Evolutionary conservation across 805 yeast genomes (phyloP).

Genomic region (Saturnispora mendoncae): DNA sequence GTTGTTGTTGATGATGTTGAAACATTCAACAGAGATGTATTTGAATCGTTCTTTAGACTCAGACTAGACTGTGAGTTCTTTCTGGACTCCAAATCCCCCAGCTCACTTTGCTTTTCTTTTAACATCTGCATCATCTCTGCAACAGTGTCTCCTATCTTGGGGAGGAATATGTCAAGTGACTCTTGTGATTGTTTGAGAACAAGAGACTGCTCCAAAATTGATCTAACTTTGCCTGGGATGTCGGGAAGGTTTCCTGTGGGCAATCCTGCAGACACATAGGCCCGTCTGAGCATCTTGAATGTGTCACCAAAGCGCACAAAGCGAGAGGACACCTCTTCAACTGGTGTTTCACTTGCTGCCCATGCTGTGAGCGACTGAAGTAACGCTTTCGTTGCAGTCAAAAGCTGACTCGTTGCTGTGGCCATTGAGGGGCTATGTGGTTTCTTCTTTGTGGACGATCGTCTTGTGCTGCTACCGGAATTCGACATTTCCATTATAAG

Average conservation of each 20-base stretch:
- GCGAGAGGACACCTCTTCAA: slow-evolving; percentile 77
- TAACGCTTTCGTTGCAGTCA: slow-evolving; percentile 82
- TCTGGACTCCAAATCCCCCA: slow-evolving; percentile 13
- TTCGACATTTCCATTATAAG: slow-evolving; percentile 1
- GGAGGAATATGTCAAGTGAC: slow-evolving; percentile 70
- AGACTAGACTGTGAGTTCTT: slow-evolving; percentile 5
- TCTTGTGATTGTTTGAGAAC: slow-evolving; percentile 80
- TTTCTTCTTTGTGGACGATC: slow-evolving; percentile 6
- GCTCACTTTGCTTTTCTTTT: slow-evolving; percentile 63
- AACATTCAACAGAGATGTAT: neutral
- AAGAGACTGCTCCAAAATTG: slow-evolving; percentile 76
- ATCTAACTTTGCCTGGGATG: slow-evolving; percentile 75
- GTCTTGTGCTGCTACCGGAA: slow-evolving; percentile 5
- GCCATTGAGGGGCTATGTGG: slow-evolving; percentile 53
- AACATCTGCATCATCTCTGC: slow-evolving; percentile 70
- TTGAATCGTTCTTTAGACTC: neutral
- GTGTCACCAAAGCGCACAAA: slow-evolving; percentile 92
- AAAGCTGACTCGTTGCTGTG: slow-evolving; percentile 46
- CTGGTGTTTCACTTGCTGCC: slow-evolving; percentile 77
- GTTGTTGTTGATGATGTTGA: neutral
- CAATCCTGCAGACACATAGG: slow-evolving; percentile 70
- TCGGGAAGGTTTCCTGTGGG: slow-evolving; percentile 81
- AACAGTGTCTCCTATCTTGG: slow-evolving; percentile 77
- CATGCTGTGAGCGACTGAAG: slow-evolving; percentile 83
- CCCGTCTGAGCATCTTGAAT: slow-evolving; percentile 75